These are phyloP conservation scores for Garcia nutans DNA, from an alignment of 345 rosid genomes.

Conservation along the genomic window DNA sequence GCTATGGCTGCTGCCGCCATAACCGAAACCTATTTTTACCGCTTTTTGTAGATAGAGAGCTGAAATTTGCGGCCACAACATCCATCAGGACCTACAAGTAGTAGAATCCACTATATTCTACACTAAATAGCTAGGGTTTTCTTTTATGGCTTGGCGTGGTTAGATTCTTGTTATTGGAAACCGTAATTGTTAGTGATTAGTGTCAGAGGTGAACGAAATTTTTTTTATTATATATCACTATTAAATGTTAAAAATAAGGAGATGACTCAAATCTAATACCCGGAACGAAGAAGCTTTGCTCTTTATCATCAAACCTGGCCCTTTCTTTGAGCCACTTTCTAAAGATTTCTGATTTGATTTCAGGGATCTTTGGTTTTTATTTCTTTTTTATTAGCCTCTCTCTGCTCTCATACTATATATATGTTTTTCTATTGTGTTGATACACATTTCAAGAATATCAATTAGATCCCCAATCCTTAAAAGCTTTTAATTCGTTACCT, in stretches of 20 bases:
- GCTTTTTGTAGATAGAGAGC: constrained; percentile 25
- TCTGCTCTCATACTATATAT: neutral
- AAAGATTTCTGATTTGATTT: constrained; percentile 43
- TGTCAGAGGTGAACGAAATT: fast-evolving
- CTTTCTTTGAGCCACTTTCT: constrained; percentile 17
- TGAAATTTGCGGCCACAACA: constrained; percentile 40
- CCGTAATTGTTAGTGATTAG: too few relatives aligned
- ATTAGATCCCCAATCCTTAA: constrained; percentile 10
- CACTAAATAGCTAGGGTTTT: constrained; percentile 8
- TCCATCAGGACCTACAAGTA: constrained; percentile 19
- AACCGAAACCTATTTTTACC: constrained; percentile 29
- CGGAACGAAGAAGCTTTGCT: too few relatives aligned
- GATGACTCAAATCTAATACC: too few relatives aligned
- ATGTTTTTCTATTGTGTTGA: neutral
- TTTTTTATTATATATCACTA: too few relatives aligned
- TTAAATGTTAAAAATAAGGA: too few relatives aligned
- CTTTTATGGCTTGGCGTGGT: neutral
- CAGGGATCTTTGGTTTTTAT: constrained; percentile 45
- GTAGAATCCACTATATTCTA: too few relatives aligned
- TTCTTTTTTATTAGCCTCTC: constrained; percentile 43
- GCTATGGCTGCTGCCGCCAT: constrained; percentile 36
- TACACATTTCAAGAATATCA: constrained; percentile 7
- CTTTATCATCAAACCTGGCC: too few relatives aligned
- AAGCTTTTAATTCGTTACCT: constrained; percentile 17
- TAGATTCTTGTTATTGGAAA: too few relatives aligned